Conservation (phyloP, 202 grass and related monocot species). For the Zizania palustris region DNA sequence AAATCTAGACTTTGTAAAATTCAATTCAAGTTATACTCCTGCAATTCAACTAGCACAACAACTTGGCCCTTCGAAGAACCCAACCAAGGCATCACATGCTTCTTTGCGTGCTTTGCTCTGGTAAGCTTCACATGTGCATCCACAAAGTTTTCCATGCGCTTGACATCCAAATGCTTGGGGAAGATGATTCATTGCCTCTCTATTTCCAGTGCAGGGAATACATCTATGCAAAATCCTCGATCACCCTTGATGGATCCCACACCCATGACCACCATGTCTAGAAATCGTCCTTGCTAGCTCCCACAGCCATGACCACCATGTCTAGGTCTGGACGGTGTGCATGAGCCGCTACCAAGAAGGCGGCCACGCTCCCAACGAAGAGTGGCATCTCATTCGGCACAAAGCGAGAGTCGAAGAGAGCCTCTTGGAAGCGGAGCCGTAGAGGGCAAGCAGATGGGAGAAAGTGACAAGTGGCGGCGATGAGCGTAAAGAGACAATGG, state of each 20-base stretch:
- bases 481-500: too few relatives aligned
- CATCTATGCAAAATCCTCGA: conserved; percentile 82
- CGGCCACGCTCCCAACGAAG: conserved; percentile 59
- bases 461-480: too few relatives aligned
- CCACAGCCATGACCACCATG: conserved; percentile 65
- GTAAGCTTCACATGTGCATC: conserved; percentile 83
- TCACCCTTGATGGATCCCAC: conserved; percentile 72
- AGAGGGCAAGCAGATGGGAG: conserved; percentile 29
- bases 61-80: too few relatives aligned
- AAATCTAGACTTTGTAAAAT: too few relatives aligned
- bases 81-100: too few relatives aligned
- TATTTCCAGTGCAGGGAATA: conserved; percentile 75
- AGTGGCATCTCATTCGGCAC: conserved; percentile 43
- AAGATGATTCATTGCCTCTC: conserved; percentile 86
- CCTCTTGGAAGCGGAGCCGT: conserved; percentile 38
- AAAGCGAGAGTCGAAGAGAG: too few relatives aligned
- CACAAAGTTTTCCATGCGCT: conserved; percentile 89
- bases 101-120: conserved; percentile 65
- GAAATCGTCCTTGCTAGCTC: conserved; percentile 55
- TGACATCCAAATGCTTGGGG: conserved; percentile 81
- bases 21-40: too few relatives aligned
- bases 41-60: too few relatives aligned
- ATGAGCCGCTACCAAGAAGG: conserved; percentile 68
- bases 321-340: conserved; percentile 68
- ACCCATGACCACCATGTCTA: conserved; percentile 64